Evolutionary conservation across 371 early-diverging fungal species (phyloP), one percentile per base, ranked within the genome.

Genomic region (Haplosporangium sp.): DNA sequence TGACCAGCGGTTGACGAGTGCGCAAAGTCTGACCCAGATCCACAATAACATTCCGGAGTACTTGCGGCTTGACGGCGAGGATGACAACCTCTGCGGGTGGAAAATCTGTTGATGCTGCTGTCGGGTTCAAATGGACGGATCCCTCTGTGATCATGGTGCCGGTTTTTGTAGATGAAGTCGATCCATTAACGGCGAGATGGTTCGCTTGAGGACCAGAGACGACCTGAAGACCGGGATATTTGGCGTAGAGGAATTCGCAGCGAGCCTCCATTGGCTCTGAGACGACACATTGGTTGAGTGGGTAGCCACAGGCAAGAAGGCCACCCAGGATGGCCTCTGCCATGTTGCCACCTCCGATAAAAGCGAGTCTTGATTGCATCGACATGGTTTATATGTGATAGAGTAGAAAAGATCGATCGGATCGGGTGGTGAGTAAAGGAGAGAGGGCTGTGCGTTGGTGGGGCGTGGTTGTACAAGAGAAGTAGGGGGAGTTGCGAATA

Each of bases 301-400:
- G 89, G 77, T 90, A 93, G 13, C 94, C 94, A 12, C 85, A 85
- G 60, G 91, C 76, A 52, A 93, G 76, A 45, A 97, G 88, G 37
- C 98, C 98, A 13, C 93, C 94, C 42, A 96, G 85, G 62, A 97
- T 96, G 65, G 96, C 95, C 69, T 90, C 91, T 43, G 95, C 95
- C 96, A 97, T 96, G 75, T 97, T 96, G 67, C 98, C 98, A 50
- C 95, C 98, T 62, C 98, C 96, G 64, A 93, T 93, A 71, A 94
- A 92, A 29, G 89, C 85, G 23, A 94, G 58, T 76, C 77, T 70
- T 70, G 71, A 47, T 53, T 60, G 66, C 10, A 64, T 16, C 40
- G 55, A 20, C 51, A 51, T 64, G 50, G 18, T 50, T 20, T 16
- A 18, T 50, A 20, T 50, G 50, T 18, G 20, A 18, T 4, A 18